phyloP scores from a whole-genome alignment of 2,329 filamentous ascomycete species.

The Aspergillus vadensis region DNA sequence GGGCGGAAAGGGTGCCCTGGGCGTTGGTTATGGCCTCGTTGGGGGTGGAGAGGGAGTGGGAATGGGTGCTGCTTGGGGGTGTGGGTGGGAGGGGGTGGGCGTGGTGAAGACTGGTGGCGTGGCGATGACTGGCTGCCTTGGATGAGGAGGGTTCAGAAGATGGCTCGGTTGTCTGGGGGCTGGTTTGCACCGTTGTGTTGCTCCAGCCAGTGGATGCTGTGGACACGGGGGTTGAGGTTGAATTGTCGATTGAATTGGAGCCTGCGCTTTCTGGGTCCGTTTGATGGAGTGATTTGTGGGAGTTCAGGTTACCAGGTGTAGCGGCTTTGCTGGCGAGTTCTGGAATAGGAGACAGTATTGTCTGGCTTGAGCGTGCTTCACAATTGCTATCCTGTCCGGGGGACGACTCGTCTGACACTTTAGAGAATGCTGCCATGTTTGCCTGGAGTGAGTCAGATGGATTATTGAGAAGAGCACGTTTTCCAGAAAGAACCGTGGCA shows the following conservation, averaged over 20 bases:
- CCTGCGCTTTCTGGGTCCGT: not conserved
- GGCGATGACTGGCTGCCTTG: not conserved
- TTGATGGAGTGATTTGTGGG: not conserved
- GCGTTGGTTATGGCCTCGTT: not conserved
- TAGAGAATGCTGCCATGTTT: not conserved
- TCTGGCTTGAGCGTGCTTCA: too few relatives aligned
- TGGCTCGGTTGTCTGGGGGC: constrained; percentile 13
- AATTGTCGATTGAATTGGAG: not conserved
- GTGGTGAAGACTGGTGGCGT: not conserved
- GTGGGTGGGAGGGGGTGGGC: not conserved
- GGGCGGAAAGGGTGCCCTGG: not conserved
- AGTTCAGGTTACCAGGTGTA: not conserved
- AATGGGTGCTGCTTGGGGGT: not conserved
- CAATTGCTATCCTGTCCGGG: too few relatives aligned
- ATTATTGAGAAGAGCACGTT: not conserved
- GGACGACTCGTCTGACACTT: too few relatives aligned
- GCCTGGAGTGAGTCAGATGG: not conserved
- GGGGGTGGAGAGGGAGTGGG: not conserved
- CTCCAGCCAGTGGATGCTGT: constrained; percentile 16
- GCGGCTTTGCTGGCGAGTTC: not conserved
- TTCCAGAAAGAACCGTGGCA: not conserved
- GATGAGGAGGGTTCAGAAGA: constrained; percentile 6
- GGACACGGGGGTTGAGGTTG: constrained; percentile 13
- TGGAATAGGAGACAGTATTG: not conserved
- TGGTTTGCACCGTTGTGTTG: not conserved